phyloP scores from a whole-genome alignment of 768 basidiomycete genomes.

The Tylopilus cervinicoccineus region DNA sequence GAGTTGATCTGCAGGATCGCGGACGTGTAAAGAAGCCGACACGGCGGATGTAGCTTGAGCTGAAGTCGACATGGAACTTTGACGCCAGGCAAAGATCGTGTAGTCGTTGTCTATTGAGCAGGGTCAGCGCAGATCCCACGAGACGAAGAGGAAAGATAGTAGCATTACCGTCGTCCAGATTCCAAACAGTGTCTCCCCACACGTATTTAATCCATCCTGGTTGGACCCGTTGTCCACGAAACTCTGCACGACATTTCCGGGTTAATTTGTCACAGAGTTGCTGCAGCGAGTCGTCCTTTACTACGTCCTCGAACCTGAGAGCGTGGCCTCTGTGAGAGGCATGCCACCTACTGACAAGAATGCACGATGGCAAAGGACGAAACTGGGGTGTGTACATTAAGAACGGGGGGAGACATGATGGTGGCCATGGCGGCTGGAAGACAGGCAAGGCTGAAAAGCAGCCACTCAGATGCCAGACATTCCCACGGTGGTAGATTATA shows the following conservation, averaged over 20 bases:
- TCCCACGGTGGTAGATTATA: conserved; percentile 7
- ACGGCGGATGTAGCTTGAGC: conserved; percentile 9
- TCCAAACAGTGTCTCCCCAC: conserved; percentile 75
- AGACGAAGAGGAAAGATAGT: background rate
- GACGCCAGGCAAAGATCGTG: conserved; percentile 78
- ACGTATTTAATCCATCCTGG: conserved; percentile 87
- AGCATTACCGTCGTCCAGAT: conserved; percentile 78
- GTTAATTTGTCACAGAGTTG: conserved; percentile 69
- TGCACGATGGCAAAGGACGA: conserved; percentile 74
- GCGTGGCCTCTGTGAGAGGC: background rate
- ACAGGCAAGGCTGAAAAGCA: too few relatives aligned
- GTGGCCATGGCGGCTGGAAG: conserved; percentile 22
- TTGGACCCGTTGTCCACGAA: conserved; percentile 58
- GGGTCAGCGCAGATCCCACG: background rate
- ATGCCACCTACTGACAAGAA: conserved; percentile 49
- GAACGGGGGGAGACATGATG: conserved; percentile 37
- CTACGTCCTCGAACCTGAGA: conserved; percentile 34
- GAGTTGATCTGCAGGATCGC: conserved; percentile 55
- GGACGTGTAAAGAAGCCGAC: conserved; percentile 50
- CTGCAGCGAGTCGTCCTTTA: conserved; percentile 62
- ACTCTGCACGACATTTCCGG: conserved; percentile 56
- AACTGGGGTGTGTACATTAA: conserved; percentile 74
- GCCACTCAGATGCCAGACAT: background rate
- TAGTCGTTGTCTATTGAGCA: conserved; percentile 73
- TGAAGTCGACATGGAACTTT: conserved; percentile 36